Conservation (phyloP, 192 early-diverging fungal genomes). For the Coemansia sp. region DNA sequence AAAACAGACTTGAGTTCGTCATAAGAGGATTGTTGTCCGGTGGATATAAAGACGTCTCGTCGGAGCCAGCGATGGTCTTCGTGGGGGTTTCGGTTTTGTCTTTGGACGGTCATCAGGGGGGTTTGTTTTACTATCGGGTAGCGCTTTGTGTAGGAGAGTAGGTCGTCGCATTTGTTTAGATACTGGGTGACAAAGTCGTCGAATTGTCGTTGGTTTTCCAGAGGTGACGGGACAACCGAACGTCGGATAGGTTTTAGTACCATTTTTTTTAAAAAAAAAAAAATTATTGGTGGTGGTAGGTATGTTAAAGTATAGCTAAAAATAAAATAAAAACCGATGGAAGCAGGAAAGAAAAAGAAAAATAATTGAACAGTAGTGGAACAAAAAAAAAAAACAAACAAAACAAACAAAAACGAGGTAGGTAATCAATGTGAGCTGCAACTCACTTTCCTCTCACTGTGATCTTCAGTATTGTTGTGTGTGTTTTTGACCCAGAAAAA, state of each 20-base stretch:
- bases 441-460: neutral
- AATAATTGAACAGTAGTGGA: neutral
- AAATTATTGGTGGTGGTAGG: neutral
- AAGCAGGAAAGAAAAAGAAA: neutral
- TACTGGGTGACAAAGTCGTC: constrained; percentile 49
- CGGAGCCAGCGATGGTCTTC: constrained; percentile 50
- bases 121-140: constrained; percentile 32
- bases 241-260: constrained; percentile 39
- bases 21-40: constrained; percentile 10
- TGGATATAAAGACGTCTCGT: constrained; percentile 11
- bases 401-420: neutral
- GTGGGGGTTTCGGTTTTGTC: constrained; percentile 51
- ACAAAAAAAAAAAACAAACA: neutral
- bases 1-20: constrained; percentile 31
- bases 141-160: constrained; percentile 43
- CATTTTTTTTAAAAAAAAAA: constrained; percentile 16
- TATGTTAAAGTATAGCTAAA: neutral
- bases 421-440: too few relatives aligned
- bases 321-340: neutral
- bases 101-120: constrained; percentile 20
- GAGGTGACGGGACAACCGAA: constrained; percentile 33
- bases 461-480: neutral
- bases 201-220: constrained; percentile 21
- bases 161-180: constrained; percentile 54
- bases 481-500: too few relatives aligned